Percentiles rank a stretch among this genome's conserved stretches.
Conservation (phyloP, 345 rosid genomes). For the Bruguiera gymnorhiza region DNA sequence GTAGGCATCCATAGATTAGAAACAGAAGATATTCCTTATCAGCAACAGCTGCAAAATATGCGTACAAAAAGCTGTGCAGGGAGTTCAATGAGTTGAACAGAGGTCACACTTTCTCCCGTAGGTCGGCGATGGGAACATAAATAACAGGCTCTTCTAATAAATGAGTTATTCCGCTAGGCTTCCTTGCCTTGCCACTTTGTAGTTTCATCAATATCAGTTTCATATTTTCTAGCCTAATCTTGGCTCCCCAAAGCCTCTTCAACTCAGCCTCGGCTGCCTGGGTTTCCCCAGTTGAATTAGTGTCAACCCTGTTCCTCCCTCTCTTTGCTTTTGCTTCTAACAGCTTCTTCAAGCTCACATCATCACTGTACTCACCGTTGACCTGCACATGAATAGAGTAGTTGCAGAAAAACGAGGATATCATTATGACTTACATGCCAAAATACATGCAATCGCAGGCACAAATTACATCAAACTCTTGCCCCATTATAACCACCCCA, state of each 20-base stretch:
- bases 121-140: conserved; percentile 68
- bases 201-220: conserved; percentile 40
- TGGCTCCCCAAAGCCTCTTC: conserved; percentile 62
- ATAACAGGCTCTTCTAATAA: conserved; percentile 44
- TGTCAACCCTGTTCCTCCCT: conserved; percentile 32
- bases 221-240: conserved; percentile 50
- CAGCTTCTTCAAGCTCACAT: conserved; percentile 58
- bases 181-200: conserved; percentile 39
- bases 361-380: conserved; percentile 43
- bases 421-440: background rate
- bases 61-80: background rate
- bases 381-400: conserved; percentile 31
- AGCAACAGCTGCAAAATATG: background rate
- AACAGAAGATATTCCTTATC: background rate
- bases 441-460: background rate
- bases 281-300: conserved; percentile 10
- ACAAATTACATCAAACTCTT: too few species aligned
- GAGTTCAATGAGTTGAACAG: background rate
- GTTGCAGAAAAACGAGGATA: background rate
- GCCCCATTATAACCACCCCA: too few species aligned
- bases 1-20: too few species aligned
- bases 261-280: conserved; percentile 51
- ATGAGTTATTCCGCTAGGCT: conserved; percentile 21
- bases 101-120: conserved; percentile 51
- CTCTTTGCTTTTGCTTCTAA: conserved; percentile 36